Evolutionary conservation across 805 yeast genomes (phyloP).

Genomic region (Cyberlindnera meyerae): DNA sequence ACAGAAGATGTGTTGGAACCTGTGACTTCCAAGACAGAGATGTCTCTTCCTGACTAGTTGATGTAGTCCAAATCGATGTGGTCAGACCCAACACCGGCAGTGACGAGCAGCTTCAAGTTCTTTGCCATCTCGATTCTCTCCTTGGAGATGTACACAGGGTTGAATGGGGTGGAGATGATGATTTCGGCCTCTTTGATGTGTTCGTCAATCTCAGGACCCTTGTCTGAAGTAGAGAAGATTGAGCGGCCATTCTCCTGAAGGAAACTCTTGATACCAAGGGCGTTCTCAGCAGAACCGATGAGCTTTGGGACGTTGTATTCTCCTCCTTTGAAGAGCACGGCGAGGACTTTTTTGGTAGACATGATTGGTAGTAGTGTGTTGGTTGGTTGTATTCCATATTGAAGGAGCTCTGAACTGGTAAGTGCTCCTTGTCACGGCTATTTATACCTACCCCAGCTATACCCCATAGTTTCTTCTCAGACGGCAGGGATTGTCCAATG

Average conservation of each 20-base stretch:
- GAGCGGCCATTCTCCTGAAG: constrained; percentile 64
- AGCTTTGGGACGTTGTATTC: constrained; percentile 37
- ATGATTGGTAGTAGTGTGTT: too few species aligned
- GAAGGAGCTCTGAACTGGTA: too few species aligned
- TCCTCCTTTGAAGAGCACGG: constrained; percentile 29
- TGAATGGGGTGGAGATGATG: constrained; percentile 79
- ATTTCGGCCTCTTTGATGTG: constrained; percentile 69
- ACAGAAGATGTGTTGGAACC: constrained; percentile 78
- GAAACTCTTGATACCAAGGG: constrained; percentile 63
- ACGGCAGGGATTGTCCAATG: too few species aligned
- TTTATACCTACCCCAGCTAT: too few species aligned
- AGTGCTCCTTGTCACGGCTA: too few species aligned
- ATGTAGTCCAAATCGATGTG: constrained; percentile 67
- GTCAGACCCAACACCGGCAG: constrained; percentile 86
- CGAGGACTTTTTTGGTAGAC: constrained; percentile 22
- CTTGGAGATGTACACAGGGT: constrained; percentile 68
- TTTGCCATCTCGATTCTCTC: constrained; percentile 66
- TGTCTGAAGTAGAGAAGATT: constrained; percentile 59
- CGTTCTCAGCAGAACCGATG: constrained; percentile 70
- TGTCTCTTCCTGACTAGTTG: constrained; percentile 52
- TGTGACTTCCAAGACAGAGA: constrained; percentile 74
- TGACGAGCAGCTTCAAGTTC: constrained; percentile 62
- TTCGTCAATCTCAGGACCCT: constrained; percentile 63
- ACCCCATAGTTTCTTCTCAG: too few species aligned
- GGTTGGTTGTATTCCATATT: too few species aligned